Evolutionary conservation across 2,329 filamentous ascomycete species (phyloP).

Genomic region (Cordyceps tenuipes): DNA sequence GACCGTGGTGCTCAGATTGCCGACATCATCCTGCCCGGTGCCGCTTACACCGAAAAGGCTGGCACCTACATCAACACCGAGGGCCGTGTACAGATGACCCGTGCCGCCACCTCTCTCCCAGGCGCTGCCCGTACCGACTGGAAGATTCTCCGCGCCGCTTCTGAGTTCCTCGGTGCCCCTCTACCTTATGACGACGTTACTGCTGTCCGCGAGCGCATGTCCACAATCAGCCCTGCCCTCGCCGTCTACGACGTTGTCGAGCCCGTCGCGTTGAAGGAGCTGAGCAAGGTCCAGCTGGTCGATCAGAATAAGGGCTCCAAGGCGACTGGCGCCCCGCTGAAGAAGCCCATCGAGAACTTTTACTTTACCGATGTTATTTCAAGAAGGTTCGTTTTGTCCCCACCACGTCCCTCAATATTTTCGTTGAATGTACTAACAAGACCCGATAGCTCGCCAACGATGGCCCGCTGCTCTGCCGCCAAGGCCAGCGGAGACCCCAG

Average conservation of each 20-base stretch:
- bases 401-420: not conserved
- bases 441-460: slow-evolving; percentile 73
- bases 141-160: slow-evolving; percentile 94
- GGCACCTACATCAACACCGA: slow-evolving; percentile 98
- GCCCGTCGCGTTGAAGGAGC: slow-evolving; percentile 59
- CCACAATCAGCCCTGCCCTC: slow-evolving; percentile 85
- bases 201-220: slow-evolving; percentile 83
- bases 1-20: slow-evolving; percentile 88
- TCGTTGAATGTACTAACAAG: slow-evolving; percentile 19
- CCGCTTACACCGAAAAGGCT: slow-evolving; percentile 94
- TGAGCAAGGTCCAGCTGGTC: slow-evolving; percentile 91
- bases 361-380: slow-evolving; percentile 98
- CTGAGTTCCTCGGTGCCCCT: slow-evolving; percentile 80
- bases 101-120: slow-evolving; percentile 78
- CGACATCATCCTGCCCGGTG: slow-evolving; percentile 86
- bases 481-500: slow-evolving; percentile 75
- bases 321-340: slow-evolving; percentile 63
- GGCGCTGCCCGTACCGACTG: slow-evolving; percentile 92
- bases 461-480: slow-evolving; percentile 92
- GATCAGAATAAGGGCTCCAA: slow-evolving; percentile 91
- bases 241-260: slow-evolving; percentile 88
- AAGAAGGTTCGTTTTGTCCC: slow-evolving; percentile 60
- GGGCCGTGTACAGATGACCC: slow-evolving; percentile 88
- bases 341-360: slow-evolving; percentile 88
- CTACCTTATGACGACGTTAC: slow-evolving; percentile 92